Conservation (phyloP, 495 filamentous ascomycete genomes). For the Daldinia concentrica region DNA sequence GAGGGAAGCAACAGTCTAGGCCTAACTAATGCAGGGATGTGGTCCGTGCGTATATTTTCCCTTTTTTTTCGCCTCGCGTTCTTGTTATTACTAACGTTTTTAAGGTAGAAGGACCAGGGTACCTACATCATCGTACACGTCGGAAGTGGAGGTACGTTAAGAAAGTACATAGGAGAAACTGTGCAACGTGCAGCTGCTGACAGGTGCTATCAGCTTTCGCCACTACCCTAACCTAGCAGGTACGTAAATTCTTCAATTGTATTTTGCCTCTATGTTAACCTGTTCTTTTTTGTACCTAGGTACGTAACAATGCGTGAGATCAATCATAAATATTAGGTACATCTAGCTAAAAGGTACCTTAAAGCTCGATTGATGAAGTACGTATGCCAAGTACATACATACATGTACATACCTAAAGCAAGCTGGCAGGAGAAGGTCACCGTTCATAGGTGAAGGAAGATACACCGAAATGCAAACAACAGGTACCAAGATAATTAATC, state of each 20-base stretch:
- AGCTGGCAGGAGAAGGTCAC: background rate
- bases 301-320: background rate
- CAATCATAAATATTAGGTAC: background rate
- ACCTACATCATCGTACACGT: background rate
- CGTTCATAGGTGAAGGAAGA: background rate
- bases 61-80: slow-evolving; percentile 22
- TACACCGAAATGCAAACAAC: background rate
- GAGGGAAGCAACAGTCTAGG: slow-evolving; percentile 31
- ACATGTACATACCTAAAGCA: no score
- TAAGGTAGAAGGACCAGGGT: background rate
- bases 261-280: background rate
- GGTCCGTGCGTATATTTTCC: slow-evolving; percentile 10
- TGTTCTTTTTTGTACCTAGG: background rate
- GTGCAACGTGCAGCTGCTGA: background rate
- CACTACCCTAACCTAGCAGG: no score
- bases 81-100: background rate
- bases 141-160: no score
- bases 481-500: background rate
- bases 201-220: background rate
- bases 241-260: background rate
- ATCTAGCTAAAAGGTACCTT: background rate
- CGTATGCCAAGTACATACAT: background rate
- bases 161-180: no score
- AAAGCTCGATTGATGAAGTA: background rate
- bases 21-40: slow-evolving; percentile 22